Evolutionary conservation across 768 basidiomycete species (phyloP), one percentile per base, ranked within the genome.

Genomic region (Tephrocybe sp.): DNA sequence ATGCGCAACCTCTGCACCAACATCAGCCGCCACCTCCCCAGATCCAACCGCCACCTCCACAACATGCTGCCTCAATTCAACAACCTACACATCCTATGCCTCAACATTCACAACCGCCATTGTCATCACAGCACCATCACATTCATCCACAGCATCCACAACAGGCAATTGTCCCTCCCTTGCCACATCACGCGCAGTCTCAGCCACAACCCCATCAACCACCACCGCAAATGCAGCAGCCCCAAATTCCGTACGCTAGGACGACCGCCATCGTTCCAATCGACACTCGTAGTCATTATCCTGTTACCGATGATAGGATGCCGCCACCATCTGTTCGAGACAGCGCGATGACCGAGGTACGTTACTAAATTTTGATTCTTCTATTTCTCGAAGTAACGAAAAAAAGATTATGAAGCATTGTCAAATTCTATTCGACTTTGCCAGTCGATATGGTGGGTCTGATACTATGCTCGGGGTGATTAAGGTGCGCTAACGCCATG

Each of bases 341-440:
- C 47, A 71, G 60, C 50, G 65, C 72, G 12, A 71, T 82, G 67
- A 53, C 69, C 19, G 74, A 79, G 68, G 80, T 77, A 59, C 43
- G 63, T 61, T 36, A 17, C 44, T 12, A 19, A 8, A 9, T 17
- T 33, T 39, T 38, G 14, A 19, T 48, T 40, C 30, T n/a, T 13
- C 14, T 22, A 4, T 41, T 11, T 22, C 19, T 36, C 52, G 59
- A 59, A 51, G 49, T 36, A 47, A 32, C 49, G 51, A n/a, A 50
- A 26, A 26, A 26, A 23, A 86, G 84, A 82, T 87, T 40, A 64
- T 79, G 48, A 72, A 78, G 52, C 83, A 84, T 58, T 91, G 88
- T 53, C 71, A 68, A 35, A 69, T 73, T 35, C 57, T 91, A 44
- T 84, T 84, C 60, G 49, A 71, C 11, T 91, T 90, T 62, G 85